Evolutionary conservation across 495 filamentous ascomycete genomes (phyloP).

Genomic region (Clavariopsis aquatica): DNA sequence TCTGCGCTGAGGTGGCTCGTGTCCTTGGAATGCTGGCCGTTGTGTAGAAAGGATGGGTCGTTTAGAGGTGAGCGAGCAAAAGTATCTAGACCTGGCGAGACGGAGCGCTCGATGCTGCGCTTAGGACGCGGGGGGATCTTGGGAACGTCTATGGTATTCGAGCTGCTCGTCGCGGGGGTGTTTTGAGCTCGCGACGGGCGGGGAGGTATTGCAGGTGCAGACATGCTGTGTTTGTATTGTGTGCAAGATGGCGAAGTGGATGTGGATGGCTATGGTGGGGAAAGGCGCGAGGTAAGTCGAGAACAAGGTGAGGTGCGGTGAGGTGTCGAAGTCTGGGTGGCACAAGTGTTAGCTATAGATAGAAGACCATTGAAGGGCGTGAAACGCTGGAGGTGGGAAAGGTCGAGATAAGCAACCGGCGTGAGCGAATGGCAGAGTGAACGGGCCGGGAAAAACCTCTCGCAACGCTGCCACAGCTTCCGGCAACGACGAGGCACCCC

Average conservation of each 20-base stretch:
- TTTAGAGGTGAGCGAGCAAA: conserved; percentile 87
- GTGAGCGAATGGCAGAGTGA: conserved; percentile 16
- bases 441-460: conserved; percentile 1
- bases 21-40: conserved; percentile 47
- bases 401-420: conserved; percentile 31
- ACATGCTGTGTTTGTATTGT: conserved; percentile 52
- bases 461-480: conserved; percentile 10
- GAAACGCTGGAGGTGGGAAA: conserved; percentile 15
- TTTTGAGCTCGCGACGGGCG: conserved; percentile 54
- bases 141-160: conserved; percentile 50
- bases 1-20: conserved; percentile 52
- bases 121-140: conserved; percentile 73
- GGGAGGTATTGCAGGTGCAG: conserved; percentile 61
- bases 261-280: neutral
- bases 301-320: neutral
- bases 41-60: conserved; percentile 56
- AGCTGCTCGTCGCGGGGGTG: conserved; percentile 36
- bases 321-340: neutral
- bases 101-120: conserved; percentile 69
- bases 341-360: neutral
- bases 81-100: conserved; percentile 73
- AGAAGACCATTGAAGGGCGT: conserved; percentile 9
- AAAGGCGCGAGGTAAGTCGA: no score
- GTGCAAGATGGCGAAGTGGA: neutral
- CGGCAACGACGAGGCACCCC: conserved; percentile 14